Conservation (phyloP, 202 grass and related monocot species). For the Brachypodium distachyon region DNA sequence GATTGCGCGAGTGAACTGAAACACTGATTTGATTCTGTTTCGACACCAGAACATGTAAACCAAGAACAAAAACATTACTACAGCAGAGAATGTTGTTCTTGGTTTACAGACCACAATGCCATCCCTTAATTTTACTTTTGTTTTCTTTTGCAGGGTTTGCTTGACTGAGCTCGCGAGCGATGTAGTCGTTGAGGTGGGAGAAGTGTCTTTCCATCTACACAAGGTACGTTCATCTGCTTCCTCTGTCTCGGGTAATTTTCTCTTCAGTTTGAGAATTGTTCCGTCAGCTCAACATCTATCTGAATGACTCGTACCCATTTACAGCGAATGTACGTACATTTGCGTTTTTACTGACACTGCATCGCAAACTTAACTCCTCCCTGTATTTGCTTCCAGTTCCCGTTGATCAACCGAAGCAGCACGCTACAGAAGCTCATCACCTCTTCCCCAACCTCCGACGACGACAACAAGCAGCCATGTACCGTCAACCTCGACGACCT, state of each 20-base stretch:
- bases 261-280: too few species aligned
- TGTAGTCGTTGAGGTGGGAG: constrained; percentile 61
- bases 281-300: too few species aligned
- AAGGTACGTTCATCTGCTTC: constrained; percentile 37
- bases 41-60: too few species aligned
- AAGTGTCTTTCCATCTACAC: constrained; percentile 62
- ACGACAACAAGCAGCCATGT: constrained; percentile 9
- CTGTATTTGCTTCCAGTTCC: constrained; percentile 27
- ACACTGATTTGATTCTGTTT: too few species aligned
- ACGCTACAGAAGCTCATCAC: constrained; percentile 50
- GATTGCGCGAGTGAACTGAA: too few species aligned
- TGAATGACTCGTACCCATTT: not conserved
- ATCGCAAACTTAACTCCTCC: too few species aligned
- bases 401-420: constrained; percentile 43
- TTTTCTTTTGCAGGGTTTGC: constrained; percentile 66
- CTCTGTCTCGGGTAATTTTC: too few species aligned
- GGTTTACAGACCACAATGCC: not conserved
- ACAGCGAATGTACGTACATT: not conserved
- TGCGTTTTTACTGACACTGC: not conserved
- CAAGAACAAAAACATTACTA: not conserved
- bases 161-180: constrained; percentile 55
- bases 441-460: not conserved
- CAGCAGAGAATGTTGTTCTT: not conserved
- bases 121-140: too few species aligned
- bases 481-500: constrained; percentile 47